Evolutionary conservation across 73 alveolate genomes (phyloP).

Genomic region (Vitrella brassicaformis): DNA sequence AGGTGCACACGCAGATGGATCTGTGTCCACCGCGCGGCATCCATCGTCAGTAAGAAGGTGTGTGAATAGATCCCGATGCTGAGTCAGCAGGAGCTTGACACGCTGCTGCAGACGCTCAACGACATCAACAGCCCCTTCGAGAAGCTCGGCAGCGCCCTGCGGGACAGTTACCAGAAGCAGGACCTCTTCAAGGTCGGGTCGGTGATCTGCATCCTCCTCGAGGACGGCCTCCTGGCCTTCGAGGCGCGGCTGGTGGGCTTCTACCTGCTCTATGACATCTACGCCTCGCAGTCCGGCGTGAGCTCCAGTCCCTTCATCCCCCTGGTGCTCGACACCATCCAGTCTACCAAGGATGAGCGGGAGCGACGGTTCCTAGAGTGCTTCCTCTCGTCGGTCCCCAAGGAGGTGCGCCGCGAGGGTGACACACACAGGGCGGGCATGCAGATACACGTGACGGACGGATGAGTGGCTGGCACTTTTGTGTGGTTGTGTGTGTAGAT

Average conservation of each 20-base stretch:
- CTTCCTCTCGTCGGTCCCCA: not conserved
- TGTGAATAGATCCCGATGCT: too few relatives aligned
- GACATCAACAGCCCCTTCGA: not conserved
- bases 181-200: not conserved
- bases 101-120: not conserved
- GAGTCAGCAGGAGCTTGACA: not conserved
- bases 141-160: not conserved
- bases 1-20: too few relatives aligned
- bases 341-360: not conserved
- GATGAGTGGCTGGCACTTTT: too few relatives aligned
- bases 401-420: not conserved
- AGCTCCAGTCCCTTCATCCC: not conserved
- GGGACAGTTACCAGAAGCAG: not conserved
- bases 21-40: too few relatives aligned
- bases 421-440: too few relatives aligned
- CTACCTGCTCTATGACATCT: not conserved
- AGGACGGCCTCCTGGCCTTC: not conserved
- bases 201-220: not conserved
- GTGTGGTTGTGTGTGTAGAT: too few relatives aligned
- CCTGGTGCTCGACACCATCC: not conserved
- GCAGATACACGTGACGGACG: too few relatives aligned
- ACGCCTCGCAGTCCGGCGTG: not conserved
- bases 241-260: not conserved
- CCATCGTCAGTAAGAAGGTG: too few relatives aligned
- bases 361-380: not conserved